Evolutionary conservation across 805 yeast genomes (phyloP).

Genomic region (Priceomyces carsonii): DNA sequence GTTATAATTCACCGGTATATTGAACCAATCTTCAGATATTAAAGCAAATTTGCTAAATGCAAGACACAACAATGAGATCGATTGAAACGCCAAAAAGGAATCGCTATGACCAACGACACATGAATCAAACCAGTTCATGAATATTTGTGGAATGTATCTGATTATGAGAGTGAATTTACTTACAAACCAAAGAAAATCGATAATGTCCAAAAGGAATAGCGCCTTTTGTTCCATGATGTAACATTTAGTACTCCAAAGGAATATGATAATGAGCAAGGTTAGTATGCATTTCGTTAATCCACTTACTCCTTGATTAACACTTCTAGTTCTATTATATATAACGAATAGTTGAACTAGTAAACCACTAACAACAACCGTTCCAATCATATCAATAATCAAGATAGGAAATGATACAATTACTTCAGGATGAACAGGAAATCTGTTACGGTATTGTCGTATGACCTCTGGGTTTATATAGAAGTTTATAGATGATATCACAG

Average conservation of each 20-base stretch:
- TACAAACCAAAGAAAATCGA: constrained; percentile 42
- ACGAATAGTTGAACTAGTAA: constrained; percentile 25
- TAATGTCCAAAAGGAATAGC: constrained; percentile 38
- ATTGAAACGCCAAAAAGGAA: constrained; percentile 5
- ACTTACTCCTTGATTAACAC: constrained; percentile 39
- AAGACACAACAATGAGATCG: constrained; percentile 8
- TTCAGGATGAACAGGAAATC: constrained; percentile 36
- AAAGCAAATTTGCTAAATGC: constrained; percentile 10
- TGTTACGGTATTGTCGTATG: constrained; percentile 10
- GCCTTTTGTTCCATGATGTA: constrained; percentile 1
- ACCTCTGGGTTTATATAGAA: constrained; percentile 10
- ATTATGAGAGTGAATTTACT: constrained; percentile 22
- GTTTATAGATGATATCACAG: constrained; percentile 9
- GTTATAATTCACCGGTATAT: constrained; percentile 21
- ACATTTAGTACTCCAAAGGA: constrained; percentile 8
- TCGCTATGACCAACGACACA: constrained; percentile 21
- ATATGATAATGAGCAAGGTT: constrained; percentile 1
- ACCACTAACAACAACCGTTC: constrained; percentile 11
- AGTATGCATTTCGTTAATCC: constrained; percentile 6
- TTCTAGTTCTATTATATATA: constrained; percentile 28
- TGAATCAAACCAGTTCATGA: constrained; percentile 38
- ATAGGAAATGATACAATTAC: constrained; percentile 18
- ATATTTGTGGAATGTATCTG: constrained; percentile 41
- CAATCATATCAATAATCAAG: constrained; percentile 16
- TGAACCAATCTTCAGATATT: constrained; percentile 15